A percentile compares a stretch with the other conserved stretches of the same genome.
Conservation (phyloP, 2,329 filamentous ascomycete genomes). For the Ophiostoma sp. region DNA sequence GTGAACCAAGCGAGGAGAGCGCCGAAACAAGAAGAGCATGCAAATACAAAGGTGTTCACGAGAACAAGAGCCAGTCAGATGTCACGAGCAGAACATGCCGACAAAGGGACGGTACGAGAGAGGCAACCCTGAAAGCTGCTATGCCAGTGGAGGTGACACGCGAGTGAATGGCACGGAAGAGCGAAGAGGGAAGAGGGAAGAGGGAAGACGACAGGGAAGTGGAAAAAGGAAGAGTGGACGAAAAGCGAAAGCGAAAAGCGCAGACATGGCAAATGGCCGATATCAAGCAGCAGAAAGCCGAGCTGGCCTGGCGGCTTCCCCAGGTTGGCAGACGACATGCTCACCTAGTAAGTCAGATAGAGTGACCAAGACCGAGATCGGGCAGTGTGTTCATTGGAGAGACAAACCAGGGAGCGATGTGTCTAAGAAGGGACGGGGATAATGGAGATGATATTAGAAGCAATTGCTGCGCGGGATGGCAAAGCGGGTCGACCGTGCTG, state of each 20-base stretch:
- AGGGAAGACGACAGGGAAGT: not conserved
- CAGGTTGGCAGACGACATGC: too few species aligned
- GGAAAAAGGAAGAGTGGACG: not conserved
- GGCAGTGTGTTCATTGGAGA: too few species aligned
- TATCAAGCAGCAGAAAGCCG: not conserved
- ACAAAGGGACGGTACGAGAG: too few species aligned
- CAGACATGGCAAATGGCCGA: too few species aligned
- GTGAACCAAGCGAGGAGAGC: not conserved
- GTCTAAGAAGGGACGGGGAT: too few species aligned
- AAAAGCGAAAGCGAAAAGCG: too few species aligned
- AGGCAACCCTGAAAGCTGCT: not conserved
- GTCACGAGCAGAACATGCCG: too few species aligned
- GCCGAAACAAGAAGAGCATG: not conserved
- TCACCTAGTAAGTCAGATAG: too few species aligned
- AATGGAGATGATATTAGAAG: too few species aligned
- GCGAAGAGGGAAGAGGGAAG: not conserved
- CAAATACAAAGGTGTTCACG: not conserved
- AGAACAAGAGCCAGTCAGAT: too few species aligned
- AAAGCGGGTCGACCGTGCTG: not conserved
- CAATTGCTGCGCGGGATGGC: not conserved
- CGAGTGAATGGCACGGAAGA: slow-evolving; percentile 1
- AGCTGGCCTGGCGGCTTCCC: not conserved
- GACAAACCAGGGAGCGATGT: too few species aligned
- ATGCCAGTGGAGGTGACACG: not conserved
- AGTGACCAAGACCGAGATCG: too few species aligned